Conservation (phyloP, 1,284 basidiomycete species). For the Sanghuangporus weigelae region DNA sequence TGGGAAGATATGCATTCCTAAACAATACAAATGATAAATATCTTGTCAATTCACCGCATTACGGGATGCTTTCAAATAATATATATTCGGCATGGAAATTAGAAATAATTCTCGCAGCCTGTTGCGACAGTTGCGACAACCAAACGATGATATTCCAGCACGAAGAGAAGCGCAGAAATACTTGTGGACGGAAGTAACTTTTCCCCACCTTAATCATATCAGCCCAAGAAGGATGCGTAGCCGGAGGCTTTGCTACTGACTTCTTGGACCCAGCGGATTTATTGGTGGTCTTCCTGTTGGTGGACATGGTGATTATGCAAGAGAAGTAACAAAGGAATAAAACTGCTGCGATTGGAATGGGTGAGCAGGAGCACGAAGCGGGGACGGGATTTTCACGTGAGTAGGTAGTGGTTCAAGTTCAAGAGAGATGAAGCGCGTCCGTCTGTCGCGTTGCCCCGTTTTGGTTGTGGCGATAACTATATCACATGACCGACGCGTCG, state of each 20-base stretch:
- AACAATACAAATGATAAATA: neutral
- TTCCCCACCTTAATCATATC: slow-evolving; percentile 48
- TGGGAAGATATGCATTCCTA: slow-evolving; percentile 63
- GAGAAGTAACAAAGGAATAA: neutral
- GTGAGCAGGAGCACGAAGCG: neutral
- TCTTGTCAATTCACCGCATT: neutral
- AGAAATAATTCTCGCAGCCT: neutral
- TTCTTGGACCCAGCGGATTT: slow-evolving; percentile 33
- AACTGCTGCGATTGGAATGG: no score
- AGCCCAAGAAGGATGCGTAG: slow-evolving; percentile 42
- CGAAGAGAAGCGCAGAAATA: neutral
- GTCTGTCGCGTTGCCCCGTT: neutral
- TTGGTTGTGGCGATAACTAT: slow-evolving; percentile 3
- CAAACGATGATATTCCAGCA: neutral
- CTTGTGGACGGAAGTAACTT: neutral
- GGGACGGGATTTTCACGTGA: neutral
- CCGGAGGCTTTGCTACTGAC: slow-evolving; percentile 24
- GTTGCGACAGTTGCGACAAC: neutral
- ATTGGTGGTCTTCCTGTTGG: slow-evolving; percentile 29
- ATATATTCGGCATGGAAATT: neutral
- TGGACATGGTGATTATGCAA: slow-evolving; percentile 11
- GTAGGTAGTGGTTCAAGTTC: slow-evolving; percentile 12
- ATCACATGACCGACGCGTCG: slow-evolving; percentile 9
- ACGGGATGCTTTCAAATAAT: neutral
- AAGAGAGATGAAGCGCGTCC: slow-evolving; percentile 14